Conservation (phyloP, 805 yeast species). For the Pichia ethanolica region DNA sequence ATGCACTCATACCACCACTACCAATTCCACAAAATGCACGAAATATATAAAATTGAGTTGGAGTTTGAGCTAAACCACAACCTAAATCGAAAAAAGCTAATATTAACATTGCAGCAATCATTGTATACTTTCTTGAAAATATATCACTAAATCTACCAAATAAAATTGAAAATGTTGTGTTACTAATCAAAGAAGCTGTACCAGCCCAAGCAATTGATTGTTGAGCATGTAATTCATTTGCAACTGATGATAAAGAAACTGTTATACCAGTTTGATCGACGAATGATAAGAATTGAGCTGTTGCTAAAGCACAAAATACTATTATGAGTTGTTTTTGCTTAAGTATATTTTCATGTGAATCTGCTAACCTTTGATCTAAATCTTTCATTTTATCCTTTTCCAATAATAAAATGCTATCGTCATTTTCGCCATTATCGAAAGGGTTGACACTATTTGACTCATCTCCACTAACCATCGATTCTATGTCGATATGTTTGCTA, state of each 20-base stretch:
- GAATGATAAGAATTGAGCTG: background rate
- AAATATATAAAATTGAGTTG: conserved; percentile 42
- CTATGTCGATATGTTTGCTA: too few relatives aligned
- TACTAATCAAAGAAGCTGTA: conserved; percentile 44
- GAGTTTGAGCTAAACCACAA: conserved; percentile 43
- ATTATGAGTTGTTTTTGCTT: background rate
- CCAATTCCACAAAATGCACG: conserved; percentile 53
- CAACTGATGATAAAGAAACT: background rate
- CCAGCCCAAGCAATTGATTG: conserved; percentile 52
- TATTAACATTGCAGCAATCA: conserved; percentile 33
- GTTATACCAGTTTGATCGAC: background rate
- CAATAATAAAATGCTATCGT: too few relatives aligned
- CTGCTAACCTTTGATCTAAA: background rate
- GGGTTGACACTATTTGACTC: too few relatives aligned
- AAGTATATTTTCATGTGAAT: background rate
- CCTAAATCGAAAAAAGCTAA: conserved; percentile 40
- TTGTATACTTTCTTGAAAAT: conserved; percentile 41
- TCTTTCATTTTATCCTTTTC: too few relatives aligned
- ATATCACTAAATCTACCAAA: conserved; percentile 51
- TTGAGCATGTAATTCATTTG: background rate
- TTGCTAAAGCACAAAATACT: background rate
- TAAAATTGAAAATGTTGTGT: conserved; percentile 43
- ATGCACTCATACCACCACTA: conserved; percentile 43
- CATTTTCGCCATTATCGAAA: too few relatives aligned
- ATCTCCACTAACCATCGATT: too few relatives aligned